Percentiles rank a stretch among this genome's conserved stretches.
Evolutionary conservation across 768 basidiomycete species (phyloP).

Genomic region (Tremella fuciformis): DNA sequence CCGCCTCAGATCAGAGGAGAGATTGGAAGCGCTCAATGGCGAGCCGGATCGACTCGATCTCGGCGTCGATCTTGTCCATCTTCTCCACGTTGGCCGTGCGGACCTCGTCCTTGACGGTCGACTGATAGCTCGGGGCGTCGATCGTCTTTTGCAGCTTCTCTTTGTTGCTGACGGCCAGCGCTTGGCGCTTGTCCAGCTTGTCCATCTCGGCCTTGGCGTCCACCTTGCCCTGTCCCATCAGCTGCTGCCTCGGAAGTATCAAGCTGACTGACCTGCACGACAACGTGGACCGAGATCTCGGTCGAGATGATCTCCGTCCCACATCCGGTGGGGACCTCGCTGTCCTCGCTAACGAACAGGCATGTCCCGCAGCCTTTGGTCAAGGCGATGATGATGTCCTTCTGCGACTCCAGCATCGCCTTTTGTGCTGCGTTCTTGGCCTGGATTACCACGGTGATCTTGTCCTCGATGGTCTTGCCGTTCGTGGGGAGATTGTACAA

Average conservation of each 20-base stretch:
- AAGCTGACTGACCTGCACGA: slow-evolving; percentile 68
- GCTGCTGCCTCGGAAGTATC: not conserved
- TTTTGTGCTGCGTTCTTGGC: slow-evolving; percentile 65
- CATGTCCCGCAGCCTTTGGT: slow-evolving; percentile 83
- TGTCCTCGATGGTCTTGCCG: slow-evolving; percentile 51
- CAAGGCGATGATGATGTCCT: slow-evolving; percentile 70
- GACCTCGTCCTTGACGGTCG: slow-evolving; percentile 75
- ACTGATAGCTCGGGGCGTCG: slow-evolving; percentile 70
- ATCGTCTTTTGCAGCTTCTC: slow-evolving; percentile 74
- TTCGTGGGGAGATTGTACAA: slow-evolving; percentile 72
- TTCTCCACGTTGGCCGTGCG: slow-evolving; percentile 73
- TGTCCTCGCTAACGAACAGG: slow-evolving; percentile 62
- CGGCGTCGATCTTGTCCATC: slow-evolving; percentile 74
- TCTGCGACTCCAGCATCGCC: slow-evolving; percentile 67
- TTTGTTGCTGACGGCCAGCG: slow-evolving; percentile 65
- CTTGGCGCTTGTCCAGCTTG: slow-evolving; percentile 86
- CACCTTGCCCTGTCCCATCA: slow-evolving; percentile 68
- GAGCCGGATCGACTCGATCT: slow-evolving; percentile 67
- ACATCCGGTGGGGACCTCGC: slow-evolving; percentile 81
- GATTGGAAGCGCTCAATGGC: slow-evolving; percentile 69
- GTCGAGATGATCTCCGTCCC: slow-evolving; percentile 76
- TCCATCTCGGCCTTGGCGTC: slow-evolving; percentile 81
- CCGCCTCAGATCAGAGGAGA: slow-evolving; percentile 23
- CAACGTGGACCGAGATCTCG: slow-evolving; percentile 71
- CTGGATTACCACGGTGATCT: slow-evolving; percentile 64